Evolutionary conservation across 2,329 filamentous ascomycete genomes (phyloP).

Genomic region (Scedosporium boydii): DNA sequence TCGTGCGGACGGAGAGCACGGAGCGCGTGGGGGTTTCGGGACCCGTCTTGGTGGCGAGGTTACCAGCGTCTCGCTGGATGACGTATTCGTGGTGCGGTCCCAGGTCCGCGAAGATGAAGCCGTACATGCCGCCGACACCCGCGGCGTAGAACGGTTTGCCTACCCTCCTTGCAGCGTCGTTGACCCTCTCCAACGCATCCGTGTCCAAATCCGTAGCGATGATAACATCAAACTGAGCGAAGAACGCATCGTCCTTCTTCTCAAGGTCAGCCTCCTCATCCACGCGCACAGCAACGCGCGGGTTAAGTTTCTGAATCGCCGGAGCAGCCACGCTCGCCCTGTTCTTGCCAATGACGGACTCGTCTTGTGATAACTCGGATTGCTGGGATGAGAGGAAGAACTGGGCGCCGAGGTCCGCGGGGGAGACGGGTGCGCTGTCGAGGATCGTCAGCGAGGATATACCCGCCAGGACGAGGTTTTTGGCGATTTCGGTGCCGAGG

Average conservation of each 20-base stretch:
- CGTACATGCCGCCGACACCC: constrained; percentile 80
- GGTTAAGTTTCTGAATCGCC: constrained; percentile 80
- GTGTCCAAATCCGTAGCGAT: constrained; percentile 85
- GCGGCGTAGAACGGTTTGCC: constrained; percentile 82
- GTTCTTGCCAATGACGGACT: constrained; percentile 67
- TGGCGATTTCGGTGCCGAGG: constrained; percentile 88
- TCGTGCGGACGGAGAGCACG: constrained; percentile 62
- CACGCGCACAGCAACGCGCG: constrained; percentile 67
- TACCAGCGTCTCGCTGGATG: constrained; percentile 75
- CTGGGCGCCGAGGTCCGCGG: constrained; percentile 71
- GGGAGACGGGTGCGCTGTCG: constrained; percentile 63
- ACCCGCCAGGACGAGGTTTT: constrained; percentile 91
- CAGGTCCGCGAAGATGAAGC: constrained; percentile 89
- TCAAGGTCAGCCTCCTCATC: constrained; percentile 56
- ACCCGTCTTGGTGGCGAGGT: constrained; percentile 50
- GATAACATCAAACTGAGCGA: constrained; percentile 69
- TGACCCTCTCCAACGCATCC: constrained; percentile 65
- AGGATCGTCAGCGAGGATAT: constrained; percentile 84
- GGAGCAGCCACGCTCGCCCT: constrained; percentile 71
- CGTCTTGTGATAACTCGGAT: not conserved
- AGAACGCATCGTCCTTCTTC: constrained; percentile 63
- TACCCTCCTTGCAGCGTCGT: constrained; percentile 73
- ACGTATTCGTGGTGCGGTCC: constrained; percentile 76
- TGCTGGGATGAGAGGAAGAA: constrained; percentile 62
- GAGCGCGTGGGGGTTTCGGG: constrained; percentile 70